phyloP scores from a whole-genome alignment of 768 basidiomycete genomes.

The Chalciporus piperatus region DNA sequence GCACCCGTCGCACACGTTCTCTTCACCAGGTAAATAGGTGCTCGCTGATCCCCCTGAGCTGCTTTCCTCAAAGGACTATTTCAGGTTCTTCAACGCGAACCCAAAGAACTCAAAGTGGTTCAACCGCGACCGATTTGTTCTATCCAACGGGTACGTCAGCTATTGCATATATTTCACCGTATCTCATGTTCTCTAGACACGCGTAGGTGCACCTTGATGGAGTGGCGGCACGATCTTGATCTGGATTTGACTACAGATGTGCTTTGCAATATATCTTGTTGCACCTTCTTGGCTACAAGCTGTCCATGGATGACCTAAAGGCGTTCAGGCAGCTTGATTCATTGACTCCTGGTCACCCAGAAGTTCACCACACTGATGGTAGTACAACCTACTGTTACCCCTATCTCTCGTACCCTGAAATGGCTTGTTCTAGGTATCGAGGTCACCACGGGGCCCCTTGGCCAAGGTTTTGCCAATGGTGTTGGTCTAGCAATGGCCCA shows the following conservation, averaged over 20 bases:
- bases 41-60: background rate
- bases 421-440: conserved; percentile 53
- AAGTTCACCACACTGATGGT: conserved; percentile 68
- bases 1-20: conserved; percentile 80
- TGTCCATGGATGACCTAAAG: conserved; percentile 91
- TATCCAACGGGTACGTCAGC: conserved; percentile 81
- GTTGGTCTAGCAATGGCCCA: conserved; percentile 94
- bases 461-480: conserved; percentile 91
- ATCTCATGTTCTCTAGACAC: conserved; percentile 46
- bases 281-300: conserved; percentile 89
- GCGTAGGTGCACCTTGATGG: conserved; percentile 48
- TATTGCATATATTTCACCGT: background rate
- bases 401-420: conserved; percentile 9
- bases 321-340: conserved; percentile 89
- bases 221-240: conserved; percentile 1
- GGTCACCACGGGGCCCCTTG: conserved; percentile 95
- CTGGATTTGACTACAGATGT: conserved; percentile 51
- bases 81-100: conserved; percentile 83
- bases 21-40: conserved; percentile 58
- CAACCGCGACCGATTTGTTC: conserved; percentile 95
- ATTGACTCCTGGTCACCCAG: conserved; percentile 92
- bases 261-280: conserved; percentile 91
- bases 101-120: conserved; percentile 90
- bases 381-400: conserved; percentile 2
- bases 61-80: background rate